phyloP scores from a whole-genome alignment of 192 early-diverging fungal genomes.

The Entomortierella beljakovae region DNA sequence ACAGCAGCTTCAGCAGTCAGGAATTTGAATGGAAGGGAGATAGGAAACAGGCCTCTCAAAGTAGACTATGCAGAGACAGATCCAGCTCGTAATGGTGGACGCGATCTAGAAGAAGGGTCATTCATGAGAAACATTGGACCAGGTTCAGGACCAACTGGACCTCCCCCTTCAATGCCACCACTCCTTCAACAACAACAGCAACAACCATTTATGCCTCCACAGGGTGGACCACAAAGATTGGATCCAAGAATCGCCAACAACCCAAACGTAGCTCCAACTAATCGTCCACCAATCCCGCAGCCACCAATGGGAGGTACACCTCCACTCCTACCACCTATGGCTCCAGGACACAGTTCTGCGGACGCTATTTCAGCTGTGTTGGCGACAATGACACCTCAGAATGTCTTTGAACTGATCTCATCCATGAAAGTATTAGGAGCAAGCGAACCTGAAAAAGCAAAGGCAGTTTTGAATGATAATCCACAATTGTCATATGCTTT shows the following conservation, averaged over 20 bases:
- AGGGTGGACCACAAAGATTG: slow-evolving; percentile 17
- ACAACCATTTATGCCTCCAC: slow-evolving; percentile 26
- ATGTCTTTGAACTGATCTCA: slow-evolving; percentile 42
- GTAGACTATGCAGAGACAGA: slow-evolving; percentile 95
- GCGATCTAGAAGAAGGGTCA: slow-evolving; percentile 23
- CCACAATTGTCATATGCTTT: slow-evolving; percentile 87
- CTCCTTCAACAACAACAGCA: slow-evolving; percentile 36
- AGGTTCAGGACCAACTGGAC: slow-evolving; percentile 13
- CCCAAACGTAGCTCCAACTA: slow-evolving; percentile 12
- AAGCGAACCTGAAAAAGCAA: slow-evolving; percentile 73
- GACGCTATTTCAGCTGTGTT: slow-evolving; percentile 47
- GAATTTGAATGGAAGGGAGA: slow-evolving; percentile 91
- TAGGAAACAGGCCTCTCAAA: slow-evolving; percentile 88
- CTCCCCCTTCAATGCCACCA: slow-evolving; percentile 13
- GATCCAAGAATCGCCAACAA: slow-evolving; percentile 29
- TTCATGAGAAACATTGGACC: slow-evolving; percentile 38
- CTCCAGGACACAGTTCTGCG: slow-evolving; percentile 15
- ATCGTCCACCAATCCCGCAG: slow-evolving; percentile 8
- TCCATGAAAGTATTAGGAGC: slow-evolving; percentile 53
- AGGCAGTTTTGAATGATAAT: slow-evolving; percentile 75
- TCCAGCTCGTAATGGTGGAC: slow-evolving; percentile 48
- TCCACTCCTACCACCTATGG: slow-evolving; percentile 15
- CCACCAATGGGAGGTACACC: slow-evolving; percentile 22
- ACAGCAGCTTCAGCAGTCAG: slow-evolving; percentile 96
- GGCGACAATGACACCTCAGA: slow-evolving; percentile 46